Evolutionary conservation across 768 basidiomycete genomes (phyloP), one percentile per base, ranked within the genome.

Genomic region (Brasilioporus rufonigricans): DNA sequence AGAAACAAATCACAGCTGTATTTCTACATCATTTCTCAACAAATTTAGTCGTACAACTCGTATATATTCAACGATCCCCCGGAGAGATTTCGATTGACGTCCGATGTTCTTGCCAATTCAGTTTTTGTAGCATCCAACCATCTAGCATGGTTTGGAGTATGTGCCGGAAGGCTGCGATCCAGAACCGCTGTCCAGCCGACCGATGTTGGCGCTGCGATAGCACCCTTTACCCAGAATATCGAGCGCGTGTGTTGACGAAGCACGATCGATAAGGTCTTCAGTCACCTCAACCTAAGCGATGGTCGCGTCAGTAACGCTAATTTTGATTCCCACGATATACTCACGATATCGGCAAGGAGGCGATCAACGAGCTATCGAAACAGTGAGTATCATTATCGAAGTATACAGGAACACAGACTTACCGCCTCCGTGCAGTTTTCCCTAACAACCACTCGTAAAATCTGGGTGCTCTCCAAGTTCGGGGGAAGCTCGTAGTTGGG

Each of bases 301-400:
- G 4, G 29, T 24, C 19, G 0, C 23, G 32, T 67, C 33, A 57
- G 51, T 44, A 14, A 46, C 41, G 36, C 24, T 44, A 33, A 32
- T 14, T 44, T 44, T 50, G 44, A 8, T 24, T 41, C 24, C 9
- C 23, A 7, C 13, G 48, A 21, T n/a, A 11, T n/a, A 73, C 85
- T 70, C 61, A 89, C 85, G 44, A 93, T 74, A 56, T 93, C 91
- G 3, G 71, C 71, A 21, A 93, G 71, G 23, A 93, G 77, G 51
- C 82, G 78, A 58, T 87, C 84, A 41, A 86, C 59, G 48, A 87
- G 75, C 80, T 86, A 38, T 71, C 47, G 12, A 24, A 29, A 26
- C 11, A 63, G 62, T 59, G 64, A 73, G 24, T 60, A 67, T 54
- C 33, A 67, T 65, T 18, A 67, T 61, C 44, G 59, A 69, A 51